Percentiles rank a stretch among this genome's conserved stretches.
Conservation (phyloP, 2,329 filamentous ascomycete genomes). For the Ambrosiella cleistominuta region DNA sequence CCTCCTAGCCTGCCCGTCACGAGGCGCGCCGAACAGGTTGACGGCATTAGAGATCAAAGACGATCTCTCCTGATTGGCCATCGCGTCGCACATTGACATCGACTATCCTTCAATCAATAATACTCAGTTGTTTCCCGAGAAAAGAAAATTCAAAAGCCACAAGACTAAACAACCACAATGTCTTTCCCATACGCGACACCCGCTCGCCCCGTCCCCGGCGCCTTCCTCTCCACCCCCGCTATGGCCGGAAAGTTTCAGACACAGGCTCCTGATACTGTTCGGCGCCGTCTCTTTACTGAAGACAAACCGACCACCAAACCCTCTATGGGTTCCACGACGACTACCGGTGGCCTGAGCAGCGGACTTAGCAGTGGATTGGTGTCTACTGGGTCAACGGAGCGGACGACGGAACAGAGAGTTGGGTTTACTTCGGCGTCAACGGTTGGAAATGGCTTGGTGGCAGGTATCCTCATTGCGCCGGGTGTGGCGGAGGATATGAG, state of each 20-base stretch:
- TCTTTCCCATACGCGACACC: slow-evolving; percentile 44
- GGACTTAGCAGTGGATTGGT: background rate
- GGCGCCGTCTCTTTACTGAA: slow-evolving; percentile 33
- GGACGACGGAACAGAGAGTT: slow-evolving; percentile 13
- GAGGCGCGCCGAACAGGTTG: background rate
- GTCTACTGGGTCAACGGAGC: slow-evolving; percentile 14
- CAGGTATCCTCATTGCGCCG: slow-evolving; percentile 9
- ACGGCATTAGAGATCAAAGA: too few relatives aligned
- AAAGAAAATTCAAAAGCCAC: background rate
- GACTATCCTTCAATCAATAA: background rate
- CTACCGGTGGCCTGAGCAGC: background rate
- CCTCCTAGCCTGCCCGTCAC: background rate
- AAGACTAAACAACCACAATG: slow-evolving; percentile 22
- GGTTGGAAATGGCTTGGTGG: slow-evolving; percentile 7
- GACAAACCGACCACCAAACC: slow-evolving; percentile 1
- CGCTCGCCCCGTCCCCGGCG: slow-evolving; percentile 55
- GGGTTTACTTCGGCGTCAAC: slow-evolving; percentile 8
- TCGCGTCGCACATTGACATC: background rate
- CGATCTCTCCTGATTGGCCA: too few relatives aligned
- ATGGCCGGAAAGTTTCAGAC: slow-evolving; percentile 24
- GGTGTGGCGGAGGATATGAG: slow-evolving; percentile 28
- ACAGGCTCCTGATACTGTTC: slow-evolving; percentile 26
- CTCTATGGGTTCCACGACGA: too few relatives aligned
- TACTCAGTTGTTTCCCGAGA: background rate
- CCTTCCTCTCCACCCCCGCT: slow-evolving; percentile 59